Base-by-base conservation (phyloP, 1,284 basidiomycete species). In the Porogramme epimiltina region DNA sequence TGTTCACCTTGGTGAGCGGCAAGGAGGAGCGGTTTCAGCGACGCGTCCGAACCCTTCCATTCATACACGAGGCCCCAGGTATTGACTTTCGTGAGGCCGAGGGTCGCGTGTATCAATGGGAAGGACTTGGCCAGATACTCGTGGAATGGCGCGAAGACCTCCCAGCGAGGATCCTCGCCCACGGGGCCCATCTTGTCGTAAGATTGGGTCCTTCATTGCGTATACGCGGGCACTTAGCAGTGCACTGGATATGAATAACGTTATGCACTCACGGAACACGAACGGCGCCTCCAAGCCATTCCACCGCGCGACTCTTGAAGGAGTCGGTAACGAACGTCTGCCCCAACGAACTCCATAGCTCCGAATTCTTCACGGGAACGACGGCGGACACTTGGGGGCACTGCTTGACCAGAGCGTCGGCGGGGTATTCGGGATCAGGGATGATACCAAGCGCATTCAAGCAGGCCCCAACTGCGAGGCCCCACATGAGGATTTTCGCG, bases 51-150 rank as follows among this genome's bases (percentile, higher is more conserved):
- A 36, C 89, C 89, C 37, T 73, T 65, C 80, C 85, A 87, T 11
- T 78, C 77, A 60, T 79, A 89, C 1, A 90, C 72, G 16, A 90
- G 66, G 0, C 82, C 89, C 53, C 84, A 83, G 0, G 81, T 80
- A 60, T 86, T 84, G 54, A 91, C 80, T 54, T 80, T 78, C 1
- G 77, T 79, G 45, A 84, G 63, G 24, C 74, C 67, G 3, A 86
- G 71, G 16, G 71, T 71, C 19, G 77, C 59, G 59, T 87, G 82
- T 1, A 73, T 62, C 9, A 66, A 63, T 3, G 76, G 76, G 59
- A 77, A 79, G 9, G 69, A 63, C 24, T 60, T 56, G 36, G 69
- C 63, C 22, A 80, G 62, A 57, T 77, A 79, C 3, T 71, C 69
- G 43, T 77, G 76, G 60, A 78, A 71, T 11, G 68, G 64, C 3